A percentile compares a stretch with the other conserved stretches of the same genome.
Evolutionary conservation across 495 filamentous ascomycete species (phyloP).

Genomic region (Penicillium lagena): DNA sequence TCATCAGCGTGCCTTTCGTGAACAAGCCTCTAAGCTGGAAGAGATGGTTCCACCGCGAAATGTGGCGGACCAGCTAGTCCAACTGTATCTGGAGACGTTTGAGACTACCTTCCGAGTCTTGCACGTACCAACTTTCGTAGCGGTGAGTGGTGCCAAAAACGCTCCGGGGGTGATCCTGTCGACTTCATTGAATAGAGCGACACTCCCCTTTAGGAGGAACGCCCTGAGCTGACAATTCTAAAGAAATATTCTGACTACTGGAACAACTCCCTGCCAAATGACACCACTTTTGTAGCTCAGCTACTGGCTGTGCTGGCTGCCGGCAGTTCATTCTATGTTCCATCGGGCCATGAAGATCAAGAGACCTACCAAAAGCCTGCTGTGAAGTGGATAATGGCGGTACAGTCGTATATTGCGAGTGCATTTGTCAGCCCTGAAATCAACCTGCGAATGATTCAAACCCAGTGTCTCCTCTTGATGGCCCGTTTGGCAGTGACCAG

Average conservation of each 20-base stretch:
- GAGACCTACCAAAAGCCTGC: constrained; percentile 25
- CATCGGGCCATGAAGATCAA: constrained; percentile 12
- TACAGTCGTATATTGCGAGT: constrained; percentile 49
- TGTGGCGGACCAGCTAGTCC: constrained; percentile 44
- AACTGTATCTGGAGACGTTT: constrained; percentile 49
- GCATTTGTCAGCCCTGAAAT: constrained; percentile 47
- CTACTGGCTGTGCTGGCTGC: constrained; percentile 49
- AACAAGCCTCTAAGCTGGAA: constrained; percentile 30
- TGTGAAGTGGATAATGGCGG: constrained; percentile 47
- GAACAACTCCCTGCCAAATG: constrained; percentile 25
- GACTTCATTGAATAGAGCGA: no score
- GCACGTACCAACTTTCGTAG: constrained; percentile 49
- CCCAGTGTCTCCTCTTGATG: constrained; percentile 48
- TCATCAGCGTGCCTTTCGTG: constrained; percentile 32
- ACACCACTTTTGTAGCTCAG: constrained; percentile 35
- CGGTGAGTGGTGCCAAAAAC: no score
- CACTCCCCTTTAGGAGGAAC: no score
- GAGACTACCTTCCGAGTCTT: constrained; percentile 53
- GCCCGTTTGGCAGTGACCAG: constrained; percentile 45
- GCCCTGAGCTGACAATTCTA: no score
- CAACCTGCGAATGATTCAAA: constrained; percentile 43
- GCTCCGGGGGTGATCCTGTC: no score
- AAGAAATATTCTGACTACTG: constrained; percentile 47
- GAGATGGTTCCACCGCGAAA: constrained; percentile 42
- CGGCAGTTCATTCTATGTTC: constrained; percentile 40